Evolutionary conservation across 305 asterid genomes (phyloP), one percentile per base, ranked within the genome.

Genomic region (Ruellia speciosa): DNA sequence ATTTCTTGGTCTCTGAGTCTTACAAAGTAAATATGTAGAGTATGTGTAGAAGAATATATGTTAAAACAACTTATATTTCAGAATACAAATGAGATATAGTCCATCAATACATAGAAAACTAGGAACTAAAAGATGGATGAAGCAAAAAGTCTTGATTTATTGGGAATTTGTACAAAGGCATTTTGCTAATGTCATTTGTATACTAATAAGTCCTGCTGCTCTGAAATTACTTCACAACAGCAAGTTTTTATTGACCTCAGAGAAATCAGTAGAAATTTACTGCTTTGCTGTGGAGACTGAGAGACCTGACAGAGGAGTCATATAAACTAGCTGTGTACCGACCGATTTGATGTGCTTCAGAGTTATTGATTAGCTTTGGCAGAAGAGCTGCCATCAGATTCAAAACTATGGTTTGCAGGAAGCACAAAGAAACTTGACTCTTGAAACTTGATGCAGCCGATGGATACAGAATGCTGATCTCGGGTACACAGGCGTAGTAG

Each of bases 381-480:
- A 16, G 18, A 47, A n/a, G 52, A 14, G 11, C 9, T 14, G 5
- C 16, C n/a, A 43, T 43, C 15, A 12, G 2, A 3, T 9, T 6
- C 18, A 47, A 16, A 47, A 47, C 18, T 14, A 6, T 47, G 4
- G 52, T 13, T 15, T 14, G 20, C 18, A 14, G 52, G 20, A 47
- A 16, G 52, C 11, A 14, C 18, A 4, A 47, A 16, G n/a, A 58
- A 6, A 58, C 47, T 57, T 52, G n/a, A n/a, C n/a, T n/a, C n/a
- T n/a, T n/a, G 24, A 55, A 56, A 39, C 45, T 65, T 56, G 58
- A 34, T 49, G 63, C 58, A 24, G 31, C 31, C 4, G 3, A 24
- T 24, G 31, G 31, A 24, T 4, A 24, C 31, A 24, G 31, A 24
- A 24, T 24, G 31, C 31, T 1, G 31, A 24, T 24, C 4, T 24